A percentile compares a stretch with the other conserved stretches of the same genome.
Evolutionary conservation across 2,329 filamentous ascomycete species (phyloP).

Genomic region (Fusarium sp.): DNA sequence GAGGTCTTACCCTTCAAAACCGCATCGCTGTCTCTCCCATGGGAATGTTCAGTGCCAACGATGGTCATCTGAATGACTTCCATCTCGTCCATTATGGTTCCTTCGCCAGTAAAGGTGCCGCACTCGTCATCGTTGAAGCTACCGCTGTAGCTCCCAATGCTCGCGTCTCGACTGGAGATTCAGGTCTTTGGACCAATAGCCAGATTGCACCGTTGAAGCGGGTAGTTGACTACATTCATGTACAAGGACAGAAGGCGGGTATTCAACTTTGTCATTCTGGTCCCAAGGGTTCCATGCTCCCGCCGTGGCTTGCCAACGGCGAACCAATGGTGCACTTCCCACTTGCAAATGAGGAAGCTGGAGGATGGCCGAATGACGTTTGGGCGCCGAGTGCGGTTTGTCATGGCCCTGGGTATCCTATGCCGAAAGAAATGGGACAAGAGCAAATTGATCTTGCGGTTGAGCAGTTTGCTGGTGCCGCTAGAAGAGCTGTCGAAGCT

Average conservation of each 20-base stretch:
- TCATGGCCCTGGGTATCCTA: background rate
- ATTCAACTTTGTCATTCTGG: background rate
- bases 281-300: background rate
- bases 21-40: background rate
- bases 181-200: background rate
- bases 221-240: background rate
- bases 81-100: background rate
- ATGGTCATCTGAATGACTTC: background rate
- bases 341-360: background rate
- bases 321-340: background rate
- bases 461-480: background rate
- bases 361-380: background rate
- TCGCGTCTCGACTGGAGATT: background rate
- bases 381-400: background rate
- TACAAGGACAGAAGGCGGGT: background rate
- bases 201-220: background rate
- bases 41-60: background rate
- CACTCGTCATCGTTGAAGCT: background rate
- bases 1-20: background rate
- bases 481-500: background rate
- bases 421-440: background rate
- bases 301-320: background rate
- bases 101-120: background rate
- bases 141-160: background rate
- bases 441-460: background rate